These are phyloP conservation scores for Exophiala alcalophila DNA, from an alignment of 2,329 filamentous ascomycete species.

Conservation along the genomic window DNA sequence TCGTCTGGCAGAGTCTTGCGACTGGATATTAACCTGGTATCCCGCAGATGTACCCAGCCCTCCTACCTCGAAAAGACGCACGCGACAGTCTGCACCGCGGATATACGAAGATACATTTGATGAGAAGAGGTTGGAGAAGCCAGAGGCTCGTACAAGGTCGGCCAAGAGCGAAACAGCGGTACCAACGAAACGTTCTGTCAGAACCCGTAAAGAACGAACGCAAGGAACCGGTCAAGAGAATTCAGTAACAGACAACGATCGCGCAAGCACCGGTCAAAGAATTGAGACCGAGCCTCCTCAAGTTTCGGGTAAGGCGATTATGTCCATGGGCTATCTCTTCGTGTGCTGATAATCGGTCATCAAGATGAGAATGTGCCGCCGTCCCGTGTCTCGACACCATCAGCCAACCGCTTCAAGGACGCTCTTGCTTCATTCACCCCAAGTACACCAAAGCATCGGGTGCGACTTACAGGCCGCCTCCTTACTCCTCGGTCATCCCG, in stretches of 20 bases:
- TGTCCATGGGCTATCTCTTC: slow-evolving; percentile 57
- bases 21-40: slow-evolving; percentile 9
- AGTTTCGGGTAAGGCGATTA: slow-evolving; percentile 30
- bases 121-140: slow-evolving; percentile 15
- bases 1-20: too few species aligned
- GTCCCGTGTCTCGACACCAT: slow-evolving; percentile 46
- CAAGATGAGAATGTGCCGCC: slow-evolving; percentile 46
- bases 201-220: slow-evolving; percentile 42
- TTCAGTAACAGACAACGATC: slow-evolving; percentile 13
- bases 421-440: slow-evolving; percentile 66
- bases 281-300: not conserved
- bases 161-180: slow-evolving; percentile 15
- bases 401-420: slow-evolving; percentile 72
- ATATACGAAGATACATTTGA: slow-evolving; percentile 37
- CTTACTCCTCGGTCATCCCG: slow-evolving; percentile 76
- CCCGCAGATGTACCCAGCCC: slow-evolving; percentile 22
- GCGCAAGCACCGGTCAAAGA: slow-evolving; percentile 25
- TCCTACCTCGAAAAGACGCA: slow-evolving; percentile 45
- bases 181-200: slow-evolving; percentile 35
- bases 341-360: slow-evolving; percentile 44
- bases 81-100: slow-evolving; percentile 42
- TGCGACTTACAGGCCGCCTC: slow-evolving; percentile 71
- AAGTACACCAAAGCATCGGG: slow-evolving; percentile 77
- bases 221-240: slow-evolving; percentile 47
- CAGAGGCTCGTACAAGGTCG: not conserved